phyloP scores from a whole-genome alignment of 257 asterid genomes.

The Nicotiana paniculata region DNA sequence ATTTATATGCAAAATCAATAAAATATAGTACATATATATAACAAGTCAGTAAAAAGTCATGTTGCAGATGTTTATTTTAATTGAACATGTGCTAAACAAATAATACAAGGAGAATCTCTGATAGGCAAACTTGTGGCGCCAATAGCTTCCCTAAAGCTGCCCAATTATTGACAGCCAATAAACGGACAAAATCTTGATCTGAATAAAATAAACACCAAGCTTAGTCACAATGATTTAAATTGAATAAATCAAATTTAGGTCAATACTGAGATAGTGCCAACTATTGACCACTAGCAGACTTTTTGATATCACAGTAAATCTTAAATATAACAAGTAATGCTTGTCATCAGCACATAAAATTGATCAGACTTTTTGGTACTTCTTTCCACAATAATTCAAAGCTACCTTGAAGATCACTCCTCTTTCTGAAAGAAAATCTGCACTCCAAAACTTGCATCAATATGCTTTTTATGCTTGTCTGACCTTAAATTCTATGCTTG shows the following conservation, averaged over 20 bases:
- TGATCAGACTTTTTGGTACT: neutral
- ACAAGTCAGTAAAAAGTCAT: neutral
- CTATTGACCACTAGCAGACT: neutral
- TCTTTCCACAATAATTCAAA: neutral
- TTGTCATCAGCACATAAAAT: neutral
- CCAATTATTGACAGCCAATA: slow-evolving; percentile 28
- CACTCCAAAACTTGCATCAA: neutral
- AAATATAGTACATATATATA: neutral
- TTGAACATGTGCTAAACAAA: slow-evolving; percentile 23
- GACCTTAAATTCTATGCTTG: neutral
- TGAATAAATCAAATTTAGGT: neutral
- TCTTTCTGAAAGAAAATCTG: neutral
- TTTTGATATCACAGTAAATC: neutral
- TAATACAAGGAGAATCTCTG: slow-evolving; percentile 27
- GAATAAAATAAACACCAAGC: neutral
- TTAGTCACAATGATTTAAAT: neutral
- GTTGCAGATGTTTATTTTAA: too few relatives aligned
- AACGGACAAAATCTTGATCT: slow-evolving; percentile 29
- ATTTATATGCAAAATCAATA: neutral
- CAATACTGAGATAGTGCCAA: neutral
- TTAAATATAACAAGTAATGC: neutral
- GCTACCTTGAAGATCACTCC: neutral
- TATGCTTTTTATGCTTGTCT: neutral
- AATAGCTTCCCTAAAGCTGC: slow-evolving; percentile 26
- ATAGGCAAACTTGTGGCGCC: slow-evolving; percentile 26